Base-by-base conservation (phyloP, 805 yeast genomes). In the Diddensiella caesifluorescens region DNA sequence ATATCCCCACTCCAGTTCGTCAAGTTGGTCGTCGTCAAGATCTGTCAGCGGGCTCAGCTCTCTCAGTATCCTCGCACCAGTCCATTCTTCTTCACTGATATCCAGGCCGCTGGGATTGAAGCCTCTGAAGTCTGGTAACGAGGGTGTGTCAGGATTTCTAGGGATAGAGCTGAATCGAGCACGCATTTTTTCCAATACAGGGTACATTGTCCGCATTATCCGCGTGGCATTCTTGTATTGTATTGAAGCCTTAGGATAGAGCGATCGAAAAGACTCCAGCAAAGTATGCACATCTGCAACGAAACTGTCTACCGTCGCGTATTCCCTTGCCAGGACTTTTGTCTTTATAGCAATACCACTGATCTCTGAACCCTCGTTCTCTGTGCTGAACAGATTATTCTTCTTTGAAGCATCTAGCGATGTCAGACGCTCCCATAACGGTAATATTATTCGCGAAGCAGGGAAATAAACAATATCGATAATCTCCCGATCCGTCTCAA, bases 61-160 rank as follows among this genome's bases (percentile, higher is more conserved):
- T 10, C 52, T 40, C 16, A 29, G 26, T 12, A 48, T 4, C 15
- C 49, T 35, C 5, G 30, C 60, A 16, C 61, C 66, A 38, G 60
- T 56, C 38, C 67, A 46, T 3, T 50, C 62, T 32, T 57, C 60
- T 15, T 59, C 54, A 34, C 55, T 40, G 60, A 66, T 53, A 2
- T 45, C 34, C 1, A 49, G 25, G 0, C 63, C 62, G 21, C 57
- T 50, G 9, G 63, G 46, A 1, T 39, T 37, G 42, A 67, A 66
- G 43, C 62, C 66, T 31, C 50, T 16, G 15, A 36, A 35, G n/a
- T 50, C 47, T 15, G 50, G 34, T 5, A 35, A 13, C 4, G 28
- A 9, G 5, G 27, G 12, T 48, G 5, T 5, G 51, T 31, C 6
- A 4, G 28, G 28, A 15, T 38, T 35, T n/a, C 33, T 18, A 9